Evolutionary conservation across 2,329 filamentous ascomycete species (phyloP).

Genomic region (Phyllosticta citriasiana): DNA sequence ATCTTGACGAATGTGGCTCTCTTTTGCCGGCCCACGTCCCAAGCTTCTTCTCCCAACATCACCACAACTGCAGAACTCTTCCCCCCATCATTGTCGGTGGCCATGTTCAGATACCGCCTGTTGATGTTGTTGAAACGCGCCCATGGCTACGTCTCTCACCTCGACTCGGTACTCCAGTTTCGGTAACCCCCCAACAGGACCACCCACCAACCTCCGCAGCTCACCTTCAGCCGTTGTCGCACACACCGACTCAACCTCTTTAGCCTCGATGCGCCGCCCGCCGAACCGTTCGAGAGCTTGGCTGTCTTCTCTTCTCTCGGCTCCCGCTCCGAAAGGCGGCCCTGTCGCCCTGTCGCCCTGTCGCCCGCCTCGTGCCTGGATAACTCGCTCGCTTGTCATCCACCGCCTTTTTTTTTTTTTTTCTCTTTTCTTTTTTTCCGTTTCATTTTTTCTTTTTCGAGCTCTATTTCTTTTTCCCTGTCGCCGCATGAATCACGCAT

Average conservation of each 20-base stretch:
- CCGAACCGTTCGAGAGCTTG: conserved; percentile 8
- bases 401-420: neutral
- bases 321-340: neutral
- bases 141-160: neutral
- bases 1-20: neutral
- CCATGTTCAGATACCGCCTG: neutral
- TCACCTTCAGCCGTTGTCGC: neutral
- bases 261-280: neutral
- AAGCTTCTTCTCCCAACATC: neutral
- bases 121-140: neutral
- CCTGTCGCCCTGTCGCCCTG: neutral
- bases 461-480: neutral
- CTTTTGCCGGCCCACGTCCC: neutral
- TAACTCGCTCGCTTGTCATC: neutral
- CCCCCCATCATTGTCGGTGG: neutral
- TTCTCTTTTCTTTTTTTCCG: too few relatives aligned
- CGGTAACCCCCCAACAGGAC: neutral
- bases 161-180: neutral
- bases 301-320: neutral
- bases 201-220: conserved; percentile 3
- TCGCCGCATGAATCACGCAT: neutral
- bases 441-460: too few relatives aligned
- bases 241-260: conserved; percentile 8
- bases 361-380: neutral
- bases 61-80: neutral